Percentiles rank a stretch among this genome's conserved stretches.
Conservation (phyloP, 768 basidiomycete species). For the Pleurotus tuoliensis region DNA sequence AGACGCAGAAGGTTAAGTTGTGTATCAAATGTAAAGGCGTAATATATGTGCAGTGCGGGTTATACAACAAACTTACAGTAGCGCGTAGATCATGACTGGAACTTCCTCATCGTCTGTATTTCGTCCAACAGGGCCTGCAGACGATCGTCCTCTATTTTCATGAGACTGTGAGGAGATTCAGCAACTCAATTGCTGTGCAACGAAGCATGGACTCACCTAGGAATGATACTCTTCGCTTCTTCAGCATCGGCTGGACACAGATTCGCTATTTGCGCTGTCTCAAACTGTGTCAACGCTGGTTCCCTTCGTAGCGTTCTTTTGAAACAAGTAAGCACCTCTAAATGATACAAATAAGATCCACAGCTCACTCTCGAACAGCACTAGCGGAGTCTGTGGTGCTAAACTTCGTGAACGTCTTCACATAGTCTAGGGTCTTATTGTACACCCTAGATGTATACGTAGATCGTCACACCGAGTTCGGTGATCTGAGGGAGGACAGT, state of each 20-base stretch:
- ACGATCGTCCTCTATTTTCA: conserved; percentile 84
- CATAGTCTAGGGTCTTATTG: conserved; percentile 90
- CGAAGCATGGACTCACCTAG: conserved; percentile 50
- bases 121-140: conserved; percentile 81
- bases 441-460: conserved; percentile 58
- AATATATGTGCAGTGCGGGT: not conserved
- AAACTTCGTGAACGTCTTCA: conserved; percentile 89
- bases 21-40: too few relatives aligned
- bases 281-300: conserved; percentile 79
- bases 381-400: conserved; percentile 80
- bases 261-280: conserved; percentile 91
- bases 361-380: conserved; percentile 84
- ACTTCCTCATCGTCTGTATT: conserved; percentile 88
- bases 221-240: conserved; percentile 88
- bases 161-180: conserved; percentile 45
- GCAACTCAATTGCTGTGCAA: not conserved
- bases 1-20: conserved; percentile 47
- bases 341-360: not conserved
- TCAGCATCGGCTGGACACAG: conserved; percentile 84
- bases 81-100: conserved; percentile 56
- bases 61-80: not conserved
- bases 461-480: not conserved
- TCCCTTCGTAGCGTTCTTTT: conserved; percentile 74
- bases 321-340: too few relatives aligned
- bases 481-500: not conserved